Base-by-base conservation (phyloP, 1,284 basidiomycete genomes). In the Cryptococcus hybrid region DNA sequence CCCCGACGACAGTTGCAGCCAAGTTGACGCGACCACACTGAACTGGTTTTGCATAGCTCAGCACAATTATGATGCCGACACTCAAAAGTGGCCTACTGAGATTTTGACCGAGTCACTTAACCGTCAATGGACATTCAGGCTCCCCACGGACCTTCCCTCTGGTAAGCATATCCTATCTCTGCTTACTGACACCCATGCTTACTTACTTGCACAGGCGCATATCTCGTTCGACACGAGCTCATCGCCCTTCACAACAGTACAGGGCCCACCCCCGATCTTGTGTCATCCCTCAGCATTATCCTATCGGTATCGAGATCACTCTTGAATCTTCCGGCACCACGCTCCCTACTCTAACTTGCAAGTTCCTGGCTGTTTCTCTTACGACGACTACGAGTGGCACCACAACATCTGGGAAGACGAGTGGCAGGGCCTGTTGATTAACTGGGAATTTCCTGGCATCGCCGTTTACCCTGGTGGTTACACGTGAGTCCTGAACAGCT, bases 31-130 rank as follows among this genome's bases (percentile, higher is more conserved):
- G 5, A 51, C 50, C 18, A 51, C 50, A 13, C 39, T 51, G 1
- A 36, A 51, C 37, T 51, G 37, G 37, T 51, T 51, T 36, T 51
- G 37, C 39, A 51, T 51, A 13, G 50, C 50, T 24, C 50, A 51
- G 18, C 50, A 51, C 50, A 51, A 51, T 38, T 51, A 24, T 9
- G 39, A 51, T 30, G 50, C 50, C 39, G 39, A 51, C n/a, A 51
- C 7, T 12, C 1, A 51, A 18, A n/a, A 51, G 50, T 51, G 50
- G 50, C 50, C 50, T n/a, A 51, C 50, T n/a, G 50, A 51, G 8
- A 39, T 34, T 36, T 51, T 51, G 50, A 48, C 47, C 18, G 34
- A 38, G 12, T n/a, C 50, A 1, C n/a, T 18, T 39, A 18, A 34
- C 34, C 50, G 36, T 18, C 35, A 51, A 18, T 51, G 50, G 50